These are phyloP conservation scores for Tylopilus balloui DNA, from an alignment of 768 basidiomycete species.

Conservation along the genomic window DNA sequence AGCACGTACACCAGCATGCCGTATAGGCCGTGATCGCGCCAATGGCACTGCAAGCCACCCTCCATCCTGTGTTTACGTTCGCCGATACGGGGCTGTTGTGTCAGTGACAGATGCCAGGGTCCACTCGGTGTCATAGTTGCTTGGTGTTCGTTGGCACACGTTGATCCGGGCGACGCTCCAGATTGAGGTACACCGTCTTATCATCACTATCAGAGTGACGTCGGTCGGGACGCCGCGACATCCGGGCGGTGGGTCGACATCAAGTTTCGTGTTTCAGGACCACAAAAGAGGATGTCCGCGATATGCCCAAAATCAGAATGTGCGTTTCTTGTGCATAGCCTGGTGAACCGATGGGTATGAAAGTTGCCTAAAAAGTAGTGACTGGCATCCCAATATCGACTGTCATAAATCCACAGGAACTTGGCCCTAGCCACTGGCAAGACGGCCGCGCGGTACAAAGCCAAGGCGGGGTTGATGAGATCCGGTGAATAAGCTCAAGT, in stretches of 20 bases:
- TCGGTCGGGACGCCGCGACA: not conserved
- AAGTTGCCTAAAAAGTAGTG: not conserved
- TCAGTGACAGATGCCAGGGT: not conserved
- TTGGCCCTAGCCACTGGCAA: too few species aligned
- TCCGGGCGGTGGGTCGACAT: not conserved
- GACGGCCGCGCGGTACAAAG: not conserved
- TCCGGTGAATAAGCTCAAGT: slow-evolving; percentile 10
- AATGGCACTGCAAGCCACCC: not conserved
- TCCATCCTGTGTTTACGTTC: not conserved
- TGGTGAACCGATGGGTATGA: not conserved
- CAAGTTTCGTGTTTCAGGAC: slow-evolving; percentile 9
- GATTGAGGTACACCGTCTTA: not conserved
- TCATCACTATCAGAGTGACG: not conserved
- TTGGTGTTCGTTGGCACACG: not conserved
- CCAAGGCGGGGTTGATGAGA: not conserved
- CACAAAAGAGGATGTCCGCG: not conserved
- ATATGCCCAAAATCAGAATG: not conserved
- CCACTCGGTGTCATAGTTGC: not conserved
- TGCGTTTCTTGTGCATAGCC: not conserved
- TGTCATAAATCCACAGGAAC: not conserved
- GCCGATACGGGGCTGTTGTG: too few species aligned
- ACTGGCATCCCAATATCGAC: too few species aligned
- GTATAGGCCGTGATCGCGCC: not conserved
- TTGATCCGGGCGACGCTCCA: not conserved
- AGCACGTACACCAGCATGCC: not conserved